Conservation (phyloP, 139 green algal genomes). For the Eudorina sp. region DNA sequence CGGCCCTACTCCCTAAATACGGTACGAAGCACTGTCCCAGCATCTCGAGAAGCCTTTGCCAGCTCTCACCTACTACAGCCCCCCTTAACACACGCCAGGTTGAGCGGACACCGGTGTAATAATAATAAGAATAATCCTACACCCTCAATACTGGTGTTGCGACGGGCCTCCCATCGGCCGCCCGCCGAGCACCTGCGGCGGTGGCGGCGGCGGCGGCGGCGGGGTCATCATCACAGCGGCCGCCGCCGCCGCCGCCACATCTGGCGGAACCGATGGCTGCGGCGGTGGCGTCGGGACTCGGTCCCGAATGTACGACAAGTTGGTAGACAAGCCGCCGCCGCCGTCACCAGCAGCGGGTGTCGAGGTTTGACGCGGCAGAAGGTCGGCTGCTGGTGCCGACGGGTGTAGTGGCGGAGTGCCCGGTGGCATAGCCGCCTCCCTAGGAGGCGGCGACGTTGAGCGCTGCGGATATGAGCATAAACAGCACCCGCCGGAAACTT, state of each 20-base stretch:
- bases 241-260: background rate
- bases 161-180: too few relatives aligned
- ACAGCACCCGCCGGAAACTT: too few relatives aligned
- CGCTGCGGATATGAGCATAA: background rate
- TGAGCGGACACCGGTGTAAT: too few relatives aligned
- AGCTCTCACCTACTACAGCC: too few relatives aligned
- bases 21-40: too few relatives aligned
- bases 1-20: too few relatives aligned
- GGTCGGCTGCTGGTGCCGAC: background rate
- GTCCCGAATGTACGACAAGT: conserved; percentile 9
- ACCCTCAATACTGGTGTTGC: too few relatives aligned
- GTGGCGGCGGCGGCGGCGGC: background rate
- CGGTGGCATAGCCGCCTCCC: background rate
- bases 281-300: background rate
- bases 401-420: background rate
- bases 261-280: background rate
- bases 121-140: too few relatives aligned
- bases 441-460: background rate
- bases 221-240: background rate
- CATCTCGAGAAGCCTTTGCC: too few relatives aligned
- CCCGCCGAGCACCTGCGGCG: background rate
- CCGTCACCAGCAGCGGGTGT: too few relatives aligned
- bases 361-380: background rate
- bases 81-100: too few relatives aligned
- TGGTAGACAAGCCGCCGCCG: background rate